Conservation (phyloP, 1,139 yeast genomes). For the Debaryomycetaceae sp. region DNA sequence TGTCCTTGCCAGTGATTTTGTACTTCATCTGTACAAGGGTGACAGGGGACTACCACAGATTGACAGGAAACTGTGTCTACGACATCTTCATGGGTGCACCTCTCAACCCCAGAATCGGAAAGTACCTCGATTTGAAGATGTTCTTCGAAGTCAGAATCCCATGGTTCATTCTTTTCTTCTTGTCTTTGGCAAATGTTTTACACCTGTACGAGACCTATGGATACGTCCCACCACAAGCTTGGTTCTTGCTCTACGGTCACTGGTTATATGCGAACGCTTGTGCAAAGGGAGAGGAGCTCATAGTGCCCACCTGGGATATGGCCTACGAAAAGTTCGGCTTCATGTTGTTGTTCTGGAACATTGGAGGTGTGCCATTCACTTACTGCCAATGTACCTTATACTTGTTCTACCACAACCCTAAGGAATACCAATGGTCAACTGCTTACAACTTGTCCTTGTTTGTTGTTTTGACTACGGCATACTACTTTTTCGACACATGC, state of each 20-base stretch:
- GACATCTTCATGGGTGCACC: conserved; percentile 98
- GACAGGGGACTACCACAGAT: conserved; percentile 72
- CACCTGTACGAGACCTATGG: conserved; percentile 84
- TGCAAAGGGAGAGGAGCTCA: conserved; percentile 94
- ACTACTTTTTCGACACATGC: conserved; percentile 91
- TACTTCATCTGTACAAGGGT: conserved; percentile 65
- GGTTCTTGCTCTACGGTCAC: conserved; percentile 74
- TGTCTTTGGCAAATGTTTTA: conserved; percentile 69
- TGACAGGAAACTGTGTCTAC: conserved; percentile 88
- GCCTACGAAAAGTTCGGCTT: conserved; percentile 98
- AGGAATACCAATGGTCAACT: conserved; percentile 71
- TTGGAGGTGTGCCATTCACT: conserved; percentile 98
- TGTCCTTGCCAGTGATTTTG: conserved; percentile 56
- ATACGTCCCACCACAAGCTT: conserved; percentile 70
- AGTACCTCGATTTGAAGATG: conserved; percentile 84
- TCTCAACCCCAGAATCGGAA: conserved; percentile 90
- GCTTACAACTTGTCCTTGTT: conserved; percentile 56
- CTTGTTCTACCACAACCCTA: conserved; percentile 77
- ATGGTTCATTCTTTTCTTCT: conserved; percentile 86
- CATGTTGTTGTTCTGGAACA: conserved; percentile 97
- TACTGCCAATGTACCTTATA: conserved; percentile 90
- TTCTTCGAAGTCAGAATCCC: conserved; percentile 96
- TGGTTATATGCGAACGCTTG: conserved; percentile 97
- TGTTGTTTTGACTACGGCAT: conserved; percentile 59
- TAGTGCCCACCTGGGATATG: conserved; percentile 99